Evolutionary conservation across 495 filamentous ascomycete genomes (phyloP).

Genomic region (Aspergillus kassunensis): DNA sequence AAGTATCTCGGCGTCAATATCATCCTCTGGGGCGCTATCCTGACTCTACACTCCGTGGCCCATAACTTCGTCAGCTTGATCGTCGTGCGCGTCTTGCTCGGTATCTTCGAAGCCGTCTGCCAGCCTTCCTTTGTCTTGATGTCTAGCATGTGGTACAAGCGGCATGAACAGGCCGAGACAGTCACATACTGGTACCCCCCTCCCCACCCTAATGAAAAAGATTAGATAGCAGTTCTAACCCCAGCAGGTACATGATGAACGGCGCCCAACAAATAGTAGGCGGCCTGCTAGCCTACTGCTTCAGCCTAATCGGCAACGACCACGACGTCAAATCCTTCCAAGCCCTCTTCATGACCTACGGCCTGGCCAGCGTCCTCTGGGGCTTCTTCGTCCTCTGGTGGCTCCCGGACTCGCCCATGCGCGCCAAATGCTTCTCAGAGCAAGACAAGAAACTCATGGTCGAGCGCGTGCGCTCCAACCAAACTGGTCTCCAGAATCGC

Average conservation of each 20-base stretch:
- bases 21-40: conserved; percentile 52
- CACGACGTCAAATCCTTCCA: conserved; percentile 50
- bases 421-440: conserved; percentile 46
- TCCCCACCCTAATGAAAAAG: background rate
- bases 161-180: conserved; percentile 60
- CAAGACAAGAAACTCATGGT: conserved; percentile 48
- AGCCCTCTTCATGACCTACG: conserved; percentile 57
- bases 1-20: conserved; percentile 62
- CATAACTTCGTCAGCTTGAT: conserved; percentile 54
- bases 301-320: conserved; percentile 46
- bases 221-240: background rate
- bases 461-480: conserved; percentile 44
- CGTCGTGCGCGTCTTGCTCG: conserved; percentile 56
- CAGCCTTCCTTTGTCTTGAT: conserved; percentile 57
- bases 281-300: conserved; percentile 55
- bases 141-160: conserved; percentile 69
- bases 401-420: conserved; percentile 50
- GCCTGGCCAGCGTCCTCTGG: conserved; percentile 49
- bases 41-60: conserved; percentile 58
- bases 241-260: conserved; percentile 59
- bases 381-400: conserved; percentile 44
- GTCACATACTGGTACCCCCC: conserved; percentile 59
- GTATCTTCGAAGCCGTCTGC: conserved; percentile 65
- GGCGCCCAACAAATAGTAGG: conserved; percentile 54
- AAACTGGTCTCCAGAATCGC: conserved; percentile 52